Percentiles rank a stretch among this genome's conserved stretches.
phyloP scores from a whole-genome alignment of 1,139 yeast genomes.

The Barnettozyma hawaiiensis region DNA sequence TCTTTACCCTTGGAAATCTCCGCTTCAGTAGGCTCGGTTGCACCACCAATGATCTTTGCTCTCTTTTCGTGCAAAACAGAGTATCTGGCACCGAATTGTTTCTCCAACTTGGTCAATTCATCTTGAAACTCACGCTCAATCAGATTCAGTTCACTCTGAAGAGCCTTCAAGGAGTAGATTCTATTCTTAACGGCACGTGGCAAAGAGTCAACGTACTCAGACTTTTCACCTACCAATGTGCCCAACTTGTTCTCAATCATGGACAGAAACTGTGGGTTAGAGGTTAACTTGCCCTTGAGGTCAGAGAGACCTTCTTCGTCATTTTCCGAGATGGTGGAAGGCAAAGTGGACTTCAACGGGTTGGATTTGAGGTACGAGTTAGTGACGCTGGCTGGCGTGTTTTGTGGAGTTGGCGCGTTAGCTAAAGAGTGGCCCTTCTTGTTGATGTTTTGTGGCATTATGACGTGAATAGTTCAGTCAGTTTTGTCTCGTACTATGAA shows the following conservation, averaged over 20 bases:
- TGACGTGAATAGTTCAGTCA: background rate
- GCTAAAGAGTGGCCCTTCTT: conserved; percentile 66
- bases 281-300: conserved; percentile 45
- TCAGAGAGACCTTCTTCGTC: conserved; percentile 18
- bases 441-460: conserved; percentile 12
- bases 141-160: conserved; percentile 75
- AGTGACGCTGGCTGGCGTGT: conserved; percentile 90
- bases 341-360: conserved; percentile 49
- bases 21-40: conserved; percentile 67
- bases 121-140: conserved; percentile 89
- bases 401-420: conserved; percentile 97
- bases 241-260: conserved; percentile 92
- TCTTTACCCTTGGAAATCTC: conserved; percentile 76
- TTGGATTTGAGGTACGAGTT: conserved; percentile 69
- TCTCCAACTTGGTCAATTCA: conserved; percentile 82
- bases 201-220: conserved; percentile 77
- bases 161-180: conserved; percentile 76
- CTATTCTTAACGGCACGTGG: conserved; percentile 74
- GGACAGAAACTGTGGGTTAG: conserved; percentile 72
- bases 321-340: conserved; percentile 48
- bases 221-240: conserved; percentile 74
- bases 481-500: background rate
- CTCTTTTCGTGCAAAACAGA: conserved; percentile 76
- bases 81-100: conserved; percentile 67
- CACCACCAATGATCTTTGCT: conserved; percentile 66